Conservation (phyloP, 768 basidiomycete genomes). For the Austroboletus festivus region DNA sequence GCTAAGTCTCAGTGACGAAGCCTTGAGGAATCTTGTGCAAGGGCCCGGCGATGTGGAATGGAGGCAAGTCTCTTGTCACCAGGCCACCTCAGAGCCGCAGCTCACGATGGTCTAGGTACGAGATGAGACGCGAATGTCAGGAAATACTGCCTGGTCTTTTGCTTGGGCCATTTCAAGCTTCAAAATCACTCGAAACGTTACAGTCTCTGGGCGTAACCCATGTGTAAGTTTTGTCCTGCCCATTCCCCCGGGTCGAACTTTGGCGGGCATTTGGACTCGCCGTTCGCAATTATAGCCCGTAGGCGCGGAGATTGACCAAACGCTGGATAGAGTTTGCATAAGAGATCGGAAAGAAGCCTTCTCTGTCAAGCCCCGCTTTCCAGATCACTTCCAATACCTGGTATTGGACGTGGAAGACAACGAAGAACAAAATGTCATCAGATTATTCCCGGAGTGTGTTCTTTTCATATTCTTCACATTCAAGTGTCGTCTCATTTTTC, state of each 20-base stretch:
- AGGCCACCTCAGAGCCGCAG: neutral
- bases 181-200: constrained; percentile 75
- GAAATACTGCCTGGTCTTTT: constrained; percentile 81
- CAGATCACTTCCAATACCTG: constrained; percentile 72
- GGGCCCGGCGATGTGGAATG: constrained; percentile 83
- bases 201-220: constrained; percentile 70
- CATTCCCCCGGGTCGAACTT: neutral
- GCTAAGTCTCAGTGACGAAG: constrained; percentile 34
- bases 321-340: constrained; percentile 67
- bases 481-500: neutral
- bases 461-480: neutral
- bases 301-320: neutral
- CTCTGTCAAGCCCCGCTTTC: constrained; percentile 83
- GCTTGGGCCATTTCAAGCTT: constrained; percentile 86
- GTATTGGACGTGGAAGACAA: constrained; percentile 86
- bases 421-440: constrained; percentile 92
- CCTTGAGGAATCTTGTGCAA: constrained; percentile 62
- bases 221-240: constrained; percentile 47
- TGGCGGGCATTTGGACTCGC: neutral
- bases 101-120: constrained; percentile 55
- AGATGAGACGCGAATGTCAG: constrained; percentile 94
- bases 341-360: constrained; percentile 88
- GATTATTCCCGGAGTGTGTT: constrained; percentile 79
- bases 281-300: neutral
- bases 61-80: constrained; percentile 47